Conservation (phyloP, 139 green algal species). For the Closterium sp. region DNA sequence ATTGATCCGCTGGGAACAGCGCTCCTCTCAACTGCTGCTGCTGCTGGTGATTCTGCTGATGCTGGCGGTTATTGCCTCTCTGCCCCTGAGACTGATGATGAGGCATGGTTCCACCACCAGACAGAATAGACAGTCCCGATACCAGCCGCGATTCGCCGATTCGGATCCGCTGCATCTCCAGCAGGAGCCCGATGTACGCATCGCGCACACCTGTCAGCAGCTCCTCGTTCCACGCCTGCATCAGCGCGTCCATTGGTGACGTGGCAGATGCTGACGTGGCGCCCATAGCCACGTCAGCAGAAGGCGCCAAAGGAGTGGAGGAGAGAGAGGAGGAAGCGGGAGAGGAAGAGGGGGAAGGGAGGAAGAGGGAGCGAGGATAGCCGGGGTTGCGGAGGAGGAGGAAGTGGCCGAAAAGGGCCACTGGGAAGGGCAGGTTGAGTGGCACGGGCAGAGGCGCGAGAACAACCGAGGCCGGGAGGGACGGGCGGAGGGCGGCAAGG, state of each 20-base stretch:
- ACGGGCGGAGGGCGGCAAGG: too few relatives aligned
- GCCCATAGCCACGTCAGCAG: not conserved
- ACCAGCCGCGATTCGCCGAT: not conserved
- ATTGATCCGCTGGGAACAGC: not conserved
- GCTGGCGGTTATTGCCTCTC: not conserved
- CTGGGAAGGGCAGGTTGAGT: not conserved
- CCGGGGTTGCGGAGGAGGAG: constrained; percentile 10
- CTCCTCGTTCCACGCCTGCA: constrained; percentile 44
- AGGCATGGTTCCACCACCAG: too few relatives aligned
- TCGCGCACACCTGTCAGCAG: constrained; percentile 44
- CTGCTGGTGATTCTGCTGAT: not conserved
- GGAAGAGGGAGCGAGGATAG: not conserved
- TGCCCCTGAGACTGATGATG: not conserved
- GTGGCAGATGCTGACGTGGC: not conserved
- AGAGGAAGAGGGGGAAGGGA: not conserved
- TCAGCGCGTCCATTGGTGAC: not conserved
- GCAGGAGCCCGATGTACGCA: constrained; percentile 30
- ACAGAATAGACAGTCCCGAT: too few relatives aligned
- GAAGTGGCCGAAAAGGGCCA: constrained; percentile 16
- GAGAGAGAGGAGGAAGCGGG: not conserved
- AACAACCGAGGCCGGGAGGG: not conserved
- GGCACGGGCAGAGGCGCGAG: constrained; percentile 5
- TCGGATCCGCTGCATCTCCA: constrained; percentile 26
- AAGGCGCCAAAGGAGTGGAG: not conserved
- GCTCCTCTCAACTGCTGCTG: not conserved